Evolutionary conservation across 1,139 yeast genomes (phyloP).

Genomic region (Nadsonia starkeyi-henricii): DNA sequence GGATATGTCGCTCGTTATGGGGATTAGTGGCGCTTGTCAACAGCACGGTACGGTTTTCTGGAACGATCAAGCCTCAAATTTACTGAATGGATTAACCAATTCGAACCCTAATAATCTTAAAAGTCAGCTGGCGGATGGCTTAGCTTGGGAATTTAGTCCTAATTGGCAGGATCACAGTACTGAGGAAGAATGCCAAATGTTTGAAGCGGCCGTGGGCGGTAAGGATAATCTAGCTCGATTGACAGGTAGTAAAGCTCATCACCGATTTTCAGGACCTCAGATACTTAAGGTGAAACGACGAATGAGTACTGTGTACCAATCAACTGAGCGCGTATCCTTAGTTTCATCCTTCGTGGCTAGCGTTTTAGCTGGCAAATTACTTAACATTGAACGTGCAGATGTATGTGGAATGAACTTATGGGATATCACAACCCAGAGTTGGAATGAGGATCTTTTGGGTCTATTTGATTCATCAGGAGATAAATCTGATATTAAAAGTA

Average conservation of each 20-base stretch:
- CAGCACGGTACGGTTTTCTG: conserved; percentile 88
- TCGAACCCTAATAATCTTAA: conserved; percentile 8
- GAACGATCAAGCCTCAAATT: conserved; percentile 35
- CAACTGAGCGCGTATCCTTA: conserved; percentile 51
- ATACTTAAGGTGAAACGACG: conserved; percentile 56
- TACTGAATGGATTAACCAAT: conserved; percentile 21
- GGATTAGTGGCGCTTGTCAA: conserved; percentile 78
- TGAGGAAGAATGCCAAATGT: conserved; percentile 45
- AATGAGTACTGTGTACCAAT: conserved; percentile 37
- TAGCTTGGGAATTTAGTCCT: conserved; percentile 58
- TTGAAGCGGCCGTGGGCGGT: conserved; percentile 53
- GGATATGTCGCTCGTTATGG: conserved; percentile 47
- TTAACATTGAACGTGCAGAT: conserved; percentile 66
- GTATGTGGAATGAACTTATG: conserved; percentile 88
- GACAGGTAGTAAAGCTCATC: conserved; percentile 83
- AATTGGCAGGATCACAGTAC: conserved; percentile 96
- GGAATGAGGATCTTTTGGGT: conserved; percentile 37
- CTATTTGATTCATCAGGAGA: conserved; percentile 23
- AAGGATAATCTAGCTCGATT: conserved; percentile 46
- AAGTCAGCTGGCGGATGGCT: conserved; percentile 25
- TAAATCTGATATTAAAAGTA: conserved; percentile 26
- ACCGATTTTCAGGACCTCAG: conserved; percentile 83
- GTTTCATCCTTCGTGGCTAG: conserved; percentile 73
- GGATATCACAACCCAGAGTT: conserved; percentile 42
- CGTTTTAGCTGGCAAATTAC: conserved; percentile 48